Evolutionary conservation across 768 basidiomycete species (phyloP).

Genomic region (Auricularia sp.): DNA sequence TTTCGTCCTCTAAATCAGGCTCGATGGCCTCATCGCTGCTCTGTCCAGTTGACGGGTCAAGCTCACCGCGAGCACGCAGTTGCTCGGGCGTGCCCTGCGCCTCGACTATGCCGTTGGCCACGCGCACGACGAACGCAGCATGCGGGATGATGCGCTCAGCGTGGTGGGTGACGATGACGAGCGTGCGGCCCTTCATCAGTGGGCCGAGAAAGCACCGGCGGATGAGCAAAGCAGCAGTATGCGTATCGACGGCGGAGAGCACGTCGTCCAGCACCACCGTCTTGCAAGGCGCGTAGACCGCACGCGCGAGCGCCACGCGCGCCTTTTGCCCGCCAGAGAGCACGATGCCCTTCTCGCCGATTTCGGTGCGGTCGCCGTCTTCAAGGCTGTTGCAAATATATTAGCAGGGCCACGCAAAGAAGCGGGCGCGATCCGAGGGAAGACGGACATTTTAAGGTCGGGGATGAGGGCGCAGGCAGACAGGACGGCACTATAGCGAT

Average conservation of each 20-base stretch:
- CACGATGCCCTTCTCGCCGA: conserved; percentile 67
- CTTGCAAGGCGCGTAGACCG: conserved; percentile 63
- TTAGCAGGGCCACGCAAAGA: neutral
- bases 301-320: conserved; percentile 65
- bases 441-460: conserved; percentile 59
- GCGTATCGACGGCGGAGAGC: conserved; percentile 55
- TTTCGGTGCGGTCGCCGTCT: conserved; percentile 69
- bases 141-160: conserved; percentile 73
- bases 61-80: conserved; percentile 45
- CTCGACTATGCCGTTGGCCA: conserved; percentile 75
- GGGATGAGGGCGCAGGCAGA: conserved; percentile 65
- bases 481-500: conserved; percentile 56
- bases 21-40: neutral
- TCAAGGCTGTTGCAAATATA: conserved; percentile 33
- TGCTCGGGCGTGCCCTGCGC: conserved; percentile 60
- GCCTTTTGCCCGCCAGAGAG: conserved; percentile 68
- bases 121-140: conserved; percentile 60
- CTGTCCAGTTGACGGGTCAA: conserved; percentile 26
- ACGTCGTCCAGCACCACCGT: neutral
- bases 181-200: conserved; percentile 53
- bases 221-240: conserved; percentile 63
- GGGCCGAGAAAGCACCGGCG: conserved; percentile 50
- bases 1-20: neutral
- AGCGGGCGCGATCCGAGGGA: too few species aligned
- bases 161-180: conserved; percentile 80